Evolutionary conservation across 129 eudicot species (phyloP).

Genomic region (Lonicera japonica): DNA sequence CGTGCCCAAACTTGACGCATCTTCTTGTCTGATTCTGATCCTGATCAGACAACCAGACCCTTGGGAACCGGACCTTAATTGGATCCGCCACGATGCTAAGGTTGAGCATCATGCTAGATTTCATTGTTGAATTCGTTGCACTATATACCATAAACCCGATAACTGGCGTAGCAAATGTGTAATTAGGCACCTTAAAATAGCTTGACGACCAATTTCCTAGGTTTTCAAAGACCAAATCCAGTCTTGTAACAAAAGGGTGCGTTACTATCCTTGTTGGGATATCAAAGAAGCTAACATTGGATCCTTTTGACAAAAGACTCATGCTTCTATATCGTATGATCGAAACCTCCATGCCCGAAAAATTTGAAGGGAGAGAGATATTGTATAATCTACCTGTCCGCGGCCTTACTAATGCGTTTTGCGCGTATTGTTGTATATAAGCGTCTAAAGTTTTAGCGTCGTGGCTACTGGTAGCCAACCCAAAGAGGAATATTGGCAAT

Average conservation of each 20-base stretch:
- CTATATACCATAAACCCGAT: conserved; percentile 55
- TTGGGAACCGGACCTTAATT: conserved; percentile 38
- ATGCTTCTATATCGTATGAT: conserved; percentile 41
- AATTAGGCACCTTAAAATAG: conserved; percentile 49
- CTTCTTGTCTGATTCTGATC: background rate
- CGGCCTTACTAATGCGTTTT: conserved; percentile 23
- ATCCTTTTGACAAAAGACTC: conserved; percentile 55
- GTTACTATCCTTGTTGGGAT: conserved; percentile 53
- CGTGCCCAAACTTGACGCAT: conserved; percentile 55
- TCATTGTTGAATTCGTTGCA: conserved; percentile 17
- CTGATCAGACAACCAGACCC: conserved; percentile 6
- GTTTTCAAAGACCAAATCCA: conserved; percentile 55
- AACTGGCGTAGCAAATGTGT: conserved; percentile 54
- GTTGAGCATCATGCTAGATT: conserved; percentile 13
- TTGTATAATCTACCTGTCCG: conserved; percentile 45
- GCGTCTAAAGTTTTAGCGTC: conserved; percentile 41
- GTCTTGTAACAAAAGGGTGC: conserved; percentile 44
- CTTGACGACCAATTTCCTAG: conserved; percentile 67
- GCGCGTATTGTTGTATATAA: conserved; percentile 40
- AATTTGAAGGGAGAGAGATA: conserved; percentile 52
- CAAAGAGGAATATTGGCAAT: conserved; percentile 10
- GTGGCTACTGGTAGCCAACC: conserved; percentile 10
- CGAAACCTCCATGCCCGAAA: conserved; percentile 50
- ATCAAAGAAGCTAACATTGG: conserved; percentile 40
- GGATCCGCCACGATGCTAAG: conserved; percentile 28